Evolutionary conservation across 768 basidiomycete species (phyloP), one percentile per base, ranked within the genome.

Genomic region (Termitomyces sp.): DNA sequence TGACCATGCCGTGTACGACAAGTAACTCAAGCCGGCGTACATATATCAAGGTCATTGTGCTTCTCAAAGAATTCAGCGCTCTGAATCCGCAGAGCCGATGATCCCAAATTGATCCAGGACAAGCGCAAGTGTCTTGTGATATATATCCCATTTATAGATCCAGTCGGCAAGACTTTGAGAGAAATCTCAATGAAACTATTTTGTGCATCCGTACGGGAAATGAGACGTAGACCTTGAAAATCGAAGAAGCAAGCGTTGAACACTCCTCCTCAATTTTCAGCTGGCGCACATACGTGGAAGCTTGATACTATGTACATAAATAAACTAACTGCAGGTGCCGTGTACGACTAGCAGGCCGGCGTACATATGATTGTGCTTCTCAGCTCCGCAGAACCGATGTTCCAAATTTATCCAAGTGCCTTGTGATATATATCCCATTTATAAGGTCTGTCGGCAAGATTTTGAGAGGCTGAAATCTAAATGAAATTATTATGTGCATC

Each of bases 111-210:
- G 23, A 35, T 49, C 34, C 32, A n/a, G n/a, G n/a, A n/a, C n/a
- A n/a, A n/a, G n/a, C n/a, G n/a, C n/a, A 34, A 2, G 16, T 10
- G 34, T 23, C 48, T 37, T 35, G 48, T 49, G 48, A 49, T 37
- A 37, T 34, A 34, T 12, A 34, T 8, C 12, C 39, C 42, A 52
- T 41, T 61, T 50, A 28, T 19, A 19, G 25, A 54, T 43, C 12
- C 28, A 23, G 23, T 27, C 9, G 12, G 19, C 7, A 25, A 17
- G n/a, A 19, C 14, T 43, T 32, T 23, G 50, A 47, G 39, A 47
- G 9, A 59, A 57, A 56, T 58, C 57, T 60, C 55, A 48, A 53
- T 59, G 53, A 41, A 42, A 60, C 59, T 57, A 60, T 57, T 49
- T 54, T 54, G 57, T 43, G 32, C 52, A 49, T 55, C 58, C 53